Evolutionary conservation across 257 asterid species (phyloP).

Genomic region (Apocynum venetum): DNA sequence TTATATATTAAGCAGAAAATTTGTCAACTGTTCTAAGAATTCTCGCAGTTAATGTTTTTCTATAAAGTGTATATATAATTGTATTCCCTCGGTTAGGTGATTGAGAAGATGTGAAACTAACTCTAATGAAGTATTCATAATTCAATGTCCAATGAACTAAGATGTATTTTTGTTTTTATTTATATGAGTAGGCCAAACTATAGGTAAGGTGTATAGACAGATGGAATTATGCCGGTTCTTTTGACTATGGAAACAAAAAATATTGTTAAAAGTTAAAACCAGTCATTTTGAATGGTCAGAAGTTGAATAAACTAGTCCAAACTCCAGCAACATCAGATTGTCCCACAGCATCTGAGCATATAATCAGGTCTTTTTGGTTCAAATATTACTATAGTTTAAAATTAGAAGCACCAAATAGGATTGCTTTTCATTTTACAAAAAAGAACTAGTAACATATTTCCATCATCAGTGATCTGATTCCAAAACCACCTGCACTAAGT

Average conservation of each 20-base stretch:
- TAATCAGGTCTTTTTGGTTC: too few species aligned
- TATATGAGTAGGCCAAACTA: background rate
- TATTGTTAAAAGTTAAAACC: background rate
- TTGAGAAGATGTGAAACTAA: background rate
- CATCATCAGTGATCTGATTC: slow-evolving; percentile 2
- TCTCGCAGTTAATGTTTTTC: background rate
- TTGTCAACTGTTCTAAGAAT: background rate
- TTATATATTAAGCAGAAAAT: background rate
- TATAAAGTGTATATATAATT: background rate
- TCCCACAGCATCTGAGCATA: slow-evolving; percentile 9
- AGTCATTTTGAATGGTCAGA: slow-evolving; percentile 3
- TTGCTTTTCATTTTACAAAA: too few species aligned
- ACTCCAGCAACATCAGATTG: too few species aligned
- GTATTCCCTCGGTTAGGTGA: background rate
- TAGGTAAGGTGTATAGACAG: background rate
- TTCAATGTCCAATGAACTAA: background rate
- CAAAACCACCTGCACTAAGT: background rate
- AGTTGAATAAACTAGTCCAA: background rate
- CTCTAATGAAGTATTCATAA: too few species aligned
- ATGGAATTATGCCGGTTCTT: slow-evolving; percentile 5
- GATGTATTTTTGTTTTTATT: background rate
- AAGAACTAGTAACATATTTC: background rate
- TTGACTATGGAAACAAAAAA: background rate
- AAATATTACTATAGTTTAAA: too few species aligned
- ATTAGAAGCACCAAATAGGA: background rate